Conservation (phyloP, 306 rosid genomes). For the Glycyrrhiza uralensis region DNA sequence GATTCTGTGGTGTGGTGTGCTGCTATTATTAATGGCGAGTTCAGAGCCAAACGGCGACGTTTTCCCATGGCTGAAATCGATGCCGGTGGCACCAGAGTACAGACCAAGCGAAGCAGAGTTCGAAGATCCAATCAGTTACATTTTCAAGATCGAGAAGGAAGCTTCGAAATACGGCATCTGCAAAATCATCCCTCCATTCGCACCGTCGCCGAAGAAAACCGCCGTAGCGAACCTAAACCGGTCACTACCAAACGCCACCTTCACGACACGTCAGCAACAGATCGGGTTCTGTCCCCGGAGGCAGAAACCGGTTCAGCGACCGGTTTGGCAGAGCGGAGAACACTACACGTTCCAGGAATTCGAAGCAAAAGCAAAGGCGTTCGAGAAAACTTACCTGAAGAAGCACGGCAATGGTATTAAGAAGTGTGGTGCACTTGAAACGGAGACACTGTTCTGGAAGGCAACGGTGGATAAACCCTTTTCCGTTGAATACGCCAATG, state of each 20-base stretch:
- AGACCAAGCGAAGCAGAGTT: constrained; percentile 73
- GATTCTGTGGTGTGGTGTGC: not conserved
- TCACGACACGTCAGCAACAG: constrained; percentile 99
- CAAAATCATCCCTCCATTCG: constrained; percentile 91
- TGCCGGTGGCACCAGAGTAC: constrained; percentile 90
- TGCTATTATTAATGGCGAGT: constrained; percentile 50
- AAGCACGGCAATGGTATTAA: constrained; percentile 41
- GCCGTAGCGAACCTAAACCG: constrained; percentile 73
- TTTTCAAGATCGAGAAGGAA: constrained; percentile 97
- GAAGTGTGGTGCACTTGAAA: constrained; percentile 58
- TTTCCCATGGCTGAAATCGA: constrained; percentile 76
- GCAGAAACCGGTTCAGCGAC: constrained; percentile 70
- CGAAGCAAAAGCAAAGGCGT: constrained; percentile 75
- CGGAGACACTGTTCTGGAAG: constrained; percentile 84
- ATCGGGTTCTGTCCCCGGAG: constrained; percentile 96
- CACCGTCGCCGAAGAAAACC: constrained; percentile 70
- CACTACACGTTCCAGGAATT: constrained; percentile 68
- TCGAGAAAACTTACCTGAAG: constrained; percentile 64
- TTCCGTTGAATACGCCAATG: constrained; percentile 89
- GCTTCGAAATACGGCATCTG: constrained; percentile 95
- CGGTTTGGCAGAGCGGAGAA: constrained; percentile 99
- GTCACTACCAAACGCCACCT: constrained; percentile 57
- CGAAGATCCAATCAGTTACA: constrained; percentile 96
- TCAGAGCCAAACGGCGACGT: constrained; percentile 73
- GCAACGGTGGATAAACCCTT: constrained; percentile 93